Percentiles rank a stretch among this genome's conserved stretches.
Conservation (phyloP, 2,329 filamentous ascomycete genomes). For the Ophidiomyces ophidiicola region DNA sequence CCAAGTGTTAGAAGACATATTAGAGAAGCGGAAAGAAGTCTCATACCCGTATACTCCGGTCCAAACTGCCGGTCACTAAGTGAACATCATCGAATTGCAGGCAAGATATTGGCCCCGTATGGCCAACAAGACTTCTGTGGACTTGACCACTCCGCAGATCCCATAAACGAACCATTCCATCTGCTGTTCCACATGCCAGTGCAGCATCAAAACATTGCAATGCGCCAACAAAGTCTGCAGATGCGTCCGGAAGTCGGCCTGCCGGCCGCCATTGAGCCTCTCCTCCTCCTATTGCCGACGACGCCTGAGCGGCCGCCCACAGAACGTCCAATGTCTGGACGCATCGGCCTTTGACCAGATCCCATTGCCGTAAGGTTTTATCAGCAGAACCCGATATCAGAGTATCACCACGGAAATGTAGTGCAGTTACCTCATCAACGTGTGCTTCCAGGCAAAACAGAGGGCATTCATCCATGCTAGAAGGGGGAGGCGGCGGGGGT, state of each 20-base stretch:
- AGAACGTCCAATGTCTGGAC: constrained; percentile 95
- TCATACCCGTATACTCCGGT: constrained; percentile 88
- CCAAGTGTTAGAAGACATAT: constrained; percentile 19
- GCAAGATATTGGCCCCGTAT: constrained; percentile 87
- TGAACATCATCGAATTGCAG: constrained; percentile 95
- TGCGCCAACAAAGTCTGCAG: constrained; percentile 86
- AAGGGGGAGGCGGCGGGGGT: constrained; percentile 54
- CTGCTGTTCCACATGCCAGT: constrained; percentile 87
- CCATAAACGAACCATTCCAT: constrained; percentile 95
- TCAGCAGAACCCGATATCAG: constrained; percentile 92
- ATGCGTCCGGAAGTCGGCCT: constrained; percentile 49
- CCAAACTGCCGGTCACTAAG: constrained; percentile 81
- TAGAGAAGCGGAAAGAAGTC: no score
- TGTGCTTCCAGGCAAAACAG: constrained; percentile 83
- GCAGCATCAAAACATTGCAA: constrained; percentile 94
- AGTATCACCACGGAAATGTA: constrained; percentile 79
- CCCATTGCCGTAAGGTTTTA: constrained; percentile 96
- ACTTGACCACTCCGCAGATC: constrained; percentile 93
- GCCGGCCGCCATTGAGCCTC: constrained; percentile 58
- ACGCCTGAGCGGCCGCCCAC: constrained; percentile 90
- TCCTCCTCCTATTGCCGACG: constrained; percentile 51
- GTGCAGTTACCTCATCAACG: constrained; percentile 83
- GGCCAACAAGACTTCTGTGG: constrained; percentile 87
- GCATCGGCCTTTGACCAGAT: constrained; percentile 90
- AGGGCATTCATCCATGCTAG: constrained; percentile 78